These are phyloP conservation scores for Candida odintsovae DNA, from an alignment of 805 yeast species.

Conservation along the genomic window DNA sequence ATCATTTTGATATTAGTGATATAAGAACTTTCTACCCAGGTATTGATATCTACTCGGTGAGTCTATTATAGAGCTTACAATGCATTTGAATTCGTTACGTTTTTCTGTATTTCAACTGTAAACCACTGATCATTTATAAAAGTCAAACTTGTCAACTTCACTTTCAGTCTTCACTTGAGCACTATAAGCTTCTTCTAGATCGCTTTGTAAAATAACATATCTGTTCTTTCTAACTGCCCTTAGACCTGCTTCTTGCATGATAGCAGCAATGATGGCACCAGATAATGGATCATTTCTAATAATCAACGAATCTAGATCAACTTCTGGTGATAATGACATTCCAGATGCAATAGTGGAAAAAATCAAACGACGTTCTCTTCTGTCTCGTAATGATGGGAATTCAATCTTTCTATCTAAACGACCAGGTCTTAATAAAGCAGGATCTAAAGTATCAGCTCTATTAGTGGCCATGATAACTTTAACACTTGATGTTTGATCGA, in stretches of 20 bases:
- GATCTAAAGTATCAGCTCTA: conserved; percentile 98
- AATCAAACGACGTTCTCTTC: conserved; percentile 96
- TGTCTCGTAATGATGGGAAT: conserved; percentile 91
- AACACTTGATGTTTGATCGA: conserved; percentile 91
- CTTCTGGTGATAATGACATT: conserved; percentile 98
- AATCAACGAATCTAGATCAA: conserved; percentile 89
- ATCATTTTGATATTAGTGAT: conserved; percentile 56
- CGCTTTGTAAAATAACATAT: conserved; percentile 92
- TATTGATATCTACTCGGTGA: conserved; percentile 45
- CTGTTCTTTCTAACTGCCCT: conserved; percentile 98
- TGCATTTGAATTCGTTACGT: not conserved
- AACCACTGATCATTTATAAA: conserved; percentile 59
- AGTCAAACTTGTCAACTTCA: conserved; percentile 96
- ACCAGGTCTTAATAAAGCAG: conserved; percentile 97
- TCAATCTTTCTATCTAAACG: conserved; percentile 97
- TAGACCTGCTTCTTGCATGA: conserved; percentile 99
- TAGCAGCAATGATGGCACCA: conserved; percentile 97
- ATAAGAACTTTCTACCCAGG: conserved; percentile 54
- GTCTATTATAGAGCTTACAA: conserved; percentile 2
- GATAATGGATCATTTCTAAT: conserved; percentile 94
- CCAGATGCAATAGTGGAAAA: conserved; percentile 94
- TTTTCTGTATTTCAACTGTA: not conserved
- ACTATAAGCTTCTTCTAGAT: conserved; percentile 96
- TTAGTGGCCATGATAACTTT: conserved; percentile 99
- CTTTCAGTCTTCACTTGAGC: conserved; percentile 93